Conservation (phyloP, 306 rosid species). For the Urtica urens region DNA sequence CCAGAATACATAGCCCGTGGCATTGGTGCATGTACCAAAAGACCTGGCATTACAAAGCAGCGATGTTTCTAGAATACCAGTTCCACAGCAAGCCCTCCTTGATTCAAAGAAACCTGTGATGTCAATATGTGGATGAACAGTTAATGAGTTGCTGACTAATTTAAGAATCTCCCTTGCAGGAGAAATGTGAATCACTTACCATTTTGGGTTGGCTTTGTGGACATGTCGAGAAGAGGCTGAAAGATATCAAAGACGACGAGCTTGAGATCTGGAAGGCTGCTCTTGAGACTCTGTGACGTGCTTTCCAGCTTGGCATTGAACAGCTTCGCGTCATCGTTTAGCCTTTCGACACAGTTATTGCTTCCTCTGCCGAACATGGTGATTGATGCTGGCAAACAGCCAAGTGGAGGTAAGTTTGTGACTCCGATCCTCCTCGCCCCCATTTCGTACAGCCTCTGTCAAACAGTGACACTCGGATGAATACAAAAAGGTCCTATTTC, state of each 20-base stretch:
- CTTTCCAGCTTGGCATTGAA: constrained; percentile 41
- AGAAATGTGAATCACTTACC: constrained; percentile 22
- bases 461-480: too few species aligned
- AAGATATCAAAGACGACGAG: constrained; percentile 41
- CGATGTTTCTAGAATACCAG: constrained; percentile 51
- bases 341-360: constrained; percentile 37
- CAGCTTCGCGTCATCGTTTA: constrained; percentile 38
- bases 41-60: constrained; percentile 41
- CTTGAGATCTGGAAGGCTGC: constrained; percentile 32
- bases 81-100: constrained; percentile 57
- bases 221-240: constrained; percentile 41
- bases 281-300: constrained; percentile 33
- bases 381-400: constrained; percentile 44
- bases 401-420: constrained; percentile 42
- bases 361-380: constrained; percentile 45
- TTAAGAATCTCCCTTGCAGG: constrained; percentile 22
- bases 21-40: constrained; percentile 44
- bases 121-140: too few species aligned
- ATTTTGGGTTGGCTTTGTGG: constrained; percentile 27
- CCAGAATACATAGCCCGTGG: constrained; percentile 47
- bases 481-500: too few species aligned
- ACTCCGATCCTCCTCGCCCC: constrained; percentile 46
- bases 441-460: constrained; percentile 44
- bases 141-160: too few species aligned
- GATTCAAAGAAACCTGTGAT: constrained; percentile 37